A percentile compares a stretch with the other conserved stretches of the same genome.
phyloP scores from a whole-genome alignment of 257 asterid species.

The Ehretia macrophylla region DNA sequence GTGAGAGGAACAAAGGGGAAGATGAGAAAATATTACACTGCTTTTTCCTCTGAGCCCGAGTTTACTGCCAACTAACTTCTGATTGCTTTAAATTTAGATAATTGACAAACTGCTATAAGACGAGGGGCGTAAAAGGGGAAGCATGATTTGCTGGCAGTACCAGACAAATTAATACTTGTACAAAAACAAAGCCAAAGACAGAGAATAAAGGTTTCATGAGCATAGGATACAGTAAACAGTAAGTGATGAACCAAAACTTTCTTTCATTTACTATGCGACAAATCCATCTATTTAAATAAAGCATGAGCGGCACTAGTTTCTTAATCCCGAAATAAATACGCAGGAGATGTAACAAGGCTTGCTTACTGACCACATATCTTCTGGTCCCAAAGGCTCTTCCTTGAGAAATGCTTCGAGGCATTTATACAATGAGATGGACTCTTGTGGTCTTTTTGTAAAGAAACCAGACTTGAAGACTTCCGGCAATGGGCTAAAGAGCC shows the following conservation, averaged over 20 bases:
- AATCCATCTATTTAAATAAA: not conserved
- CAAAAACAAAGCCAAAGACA: not conserved
- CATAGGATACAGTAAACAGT: not conserved
- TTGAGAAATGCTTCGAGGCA: slow-evolving; percentile 91
- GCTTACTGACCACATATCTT: slow-evolving; percentile 94
- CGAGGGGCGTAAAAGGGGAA: too few species aligned
- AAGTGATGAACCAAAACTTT: not conserved
- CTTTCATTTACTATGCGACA: not conserved
- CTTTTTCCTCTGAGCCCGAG: too few species aligned
- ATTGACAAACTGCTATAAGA: too few species aligned
- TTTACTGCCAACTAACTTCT: too few species aligned
- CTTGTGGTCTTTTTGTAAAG: slow-evolving; percentile 63
- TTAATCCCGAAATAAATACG: too few species aligned
- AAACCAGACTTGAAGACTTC: slow-evolving; percentile 74
- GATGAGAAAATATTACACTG: too few species aligned
- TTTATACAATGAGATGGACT: slow-evolving; percentile 76
- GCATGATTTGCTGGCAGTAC: too few species aligned
- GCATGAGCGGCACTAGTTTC: not conserved
- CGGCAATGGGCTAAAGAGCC: slow-evolving; percentile 55
- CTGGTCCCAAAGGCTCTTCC: slow-evolving; percentile 99
- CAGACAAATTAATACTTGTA: too few species aligned
- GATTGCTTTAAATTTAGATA: not conserved
- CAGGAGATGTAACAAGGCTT: slow-evolving; percentile 5
- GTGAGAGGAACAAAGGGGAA: not conserved
- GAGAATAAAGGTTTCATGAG: not conserved